phyloP scores from a whole-genome alignment of 164 flowering plant genomes.

The Magnolia officinalis region DNA sequence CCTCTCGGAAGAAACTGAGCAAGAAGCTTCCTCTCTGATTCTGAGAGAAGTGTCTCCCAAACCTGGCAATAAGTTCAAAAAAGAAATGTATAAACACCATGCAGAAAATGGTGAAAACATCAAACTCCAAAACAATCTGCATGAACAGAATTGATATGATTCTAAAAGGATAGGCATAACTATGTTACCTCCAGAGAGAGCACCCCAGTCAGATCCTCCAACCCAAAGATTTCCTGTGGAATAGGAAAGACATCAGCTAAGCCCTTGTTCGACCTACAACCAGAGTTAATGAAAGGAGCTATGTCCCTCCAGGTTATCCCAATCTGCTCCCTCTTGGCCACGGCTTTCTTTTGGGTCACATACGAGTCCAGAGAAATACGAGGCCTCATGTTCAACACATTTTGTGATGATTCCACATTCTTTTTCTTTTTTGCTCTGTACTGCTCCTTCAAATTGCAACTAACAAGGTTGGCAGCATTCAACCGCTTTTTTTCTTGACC shows the following conservation, averaged over 20 bases:
- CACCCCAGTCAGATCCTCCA: conserved; percentile 48
- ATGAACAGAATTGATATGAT: background rate
- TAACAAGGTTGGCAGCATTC: conserved; percentile 36
- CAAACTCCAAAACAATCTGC: background rate
- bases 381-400: conserved; percentile 33
- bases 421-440: conserved; percentile 42
- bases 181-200: conserved; percentile 62
- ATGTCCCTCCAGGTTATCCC: conserved; percentile 53
- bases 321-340: conserved; percentile 70
- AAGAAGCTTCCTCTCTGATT: conserved; percentile 58
- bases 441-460: conserved; percentile 40
- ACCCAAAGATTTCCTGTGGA: conserved; percentile 57
- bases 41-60: conserved; percentile 67
- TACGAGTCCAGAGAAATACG: conserved; percentile 69
- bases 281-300: conserved; percentile 39
- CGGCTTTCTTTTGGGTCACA: conserved; percentile 38
- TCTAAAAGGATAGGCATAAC: background rate
- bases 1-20: conserved; percentile 66
- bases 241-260: conserved; percentile 62
- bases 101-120: background rate
- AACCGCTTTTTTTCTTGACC: conserved; percentile 58
- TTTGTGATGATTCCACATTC: conserved; percentile 25
- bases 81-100: background rate
- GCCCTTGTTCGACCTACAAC: conserved; percentile 19
- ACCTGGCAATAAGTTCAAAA: conserved; percentile 33